Evolutionary conservation across 2,329 filamentous ascomycete genomes (phyloP).

Genomic region (Aspergillus sp.): DNA sequence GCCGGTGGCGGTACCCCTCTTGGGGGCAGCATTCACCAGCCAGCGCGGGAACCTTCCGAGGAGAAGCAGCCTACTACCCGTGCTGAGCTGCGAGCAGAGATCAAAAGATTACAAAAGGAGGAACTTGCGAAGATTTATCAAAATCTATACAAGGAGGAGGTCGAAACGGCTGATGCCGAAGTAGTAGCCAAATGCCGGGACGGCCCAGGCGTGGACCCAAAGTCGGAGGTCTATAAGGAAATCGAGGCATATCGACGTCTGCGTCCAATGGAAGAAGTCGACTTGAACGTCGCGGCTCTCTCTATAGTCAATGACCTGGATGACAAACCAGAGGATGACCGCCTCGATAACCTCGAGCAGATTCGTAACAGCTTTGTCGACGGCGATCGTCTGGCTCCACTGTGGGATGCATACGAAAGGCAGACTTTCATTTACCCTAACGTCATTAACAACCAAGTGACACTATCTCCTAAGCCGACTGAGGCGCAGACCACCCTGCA

Average conservation of each 20-base stretch:
- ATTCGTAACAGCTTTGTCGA: neutral
- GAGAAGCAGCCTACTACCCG: neutral
- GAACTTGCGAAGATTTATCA: slow-evolving; percentile 21
- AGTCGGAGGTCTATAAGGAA: slow-evolving; percentile 22
- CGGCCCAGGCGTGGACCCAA: slow-evolving; percentile 31
- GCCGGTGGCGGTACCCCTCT: neutral
- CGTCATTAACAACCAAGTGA: slow-evolving; percentile 15
- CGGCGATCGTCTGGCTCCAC: neutral
- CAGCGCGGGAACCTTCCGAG: neutral
- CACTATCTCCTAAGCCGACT: slow-evolving; percentile 16
- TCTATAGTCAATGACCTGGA: neutral
- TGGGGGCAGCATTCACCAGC: neutral
- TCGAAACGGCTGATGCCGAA: slow-evolving; percentile 21
- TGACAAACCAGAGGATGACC: neutral
- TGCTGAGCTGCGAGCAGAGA: slow-evolving; percentile 21
- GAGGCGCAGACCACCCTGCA: slow-evolving; percentile 12
- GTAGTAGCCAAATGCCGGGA: slow-evolving; percentile 26
- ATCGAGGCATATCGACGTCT: slow-evolving; percentile 16
- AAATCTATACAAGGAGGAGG: neutral
- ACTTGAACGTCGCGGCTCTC: neutral
- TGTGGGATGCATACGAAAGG: slow-evolving; percentile 18
- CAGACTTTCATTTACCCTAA: slow-evolving; percentile 20
- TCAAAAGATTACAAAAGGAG: slow-evolving; percentile 23
- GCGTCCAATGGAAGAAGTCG: neutral
- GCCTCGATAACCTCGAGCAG: neutral